phyloP scores from a whole-genome alignment of 441 rosid species.

The Mallotus repandus region DNA sequence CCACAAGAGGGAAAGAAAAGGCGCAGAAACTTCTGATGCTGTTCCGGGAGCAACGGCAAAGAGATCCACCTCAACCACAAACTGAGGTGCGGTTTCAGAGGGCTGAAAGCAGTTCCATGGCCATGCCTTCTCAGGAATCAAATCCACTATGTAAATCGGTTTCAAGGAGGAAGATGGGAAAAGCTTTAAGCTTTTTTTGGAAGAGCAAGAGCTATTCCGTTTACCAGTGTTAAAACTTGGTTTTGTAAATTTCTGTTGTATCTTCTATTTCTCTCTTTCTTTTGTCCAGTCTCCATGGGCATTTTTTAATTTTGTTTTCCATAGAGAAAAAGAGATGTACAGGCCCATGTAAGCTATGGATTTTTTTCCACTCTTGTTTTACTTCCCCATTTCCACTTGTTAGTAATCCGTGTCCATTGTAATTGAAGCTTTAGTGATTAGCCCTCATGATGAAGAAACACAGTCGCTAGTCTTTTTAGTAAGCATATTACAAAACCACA shows the following conservation, averaged over 20 bases:
- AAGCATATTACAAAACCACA: background rate
- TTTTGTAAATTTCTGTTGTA: slow-evolving; percentile 35
- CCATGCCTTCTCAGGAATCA: slow-evolving; percentile 44
- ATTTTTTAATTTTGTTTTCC: slow-evolving; percentile 20
- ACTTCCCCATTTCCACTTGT: slow-evolving; percentile 17
- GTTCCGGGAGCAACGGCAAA: slow-evolving; percentile 90
- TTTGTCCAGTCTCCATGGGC: slow-evolving; percentile 29
- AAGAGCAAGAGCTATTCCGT: slow-evolving; percentile 76
- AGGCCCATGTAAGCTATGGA: slow-evolving; percentile 46
- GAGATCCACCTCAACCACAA: slow-evolving; percentile 58
- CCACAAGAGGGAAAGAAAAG: slow-evolving; percentile 76
- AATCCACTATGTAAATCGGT: slow-evolving; percentile 65
- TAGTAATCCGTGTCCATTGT: slow-evolving; percentile 26
- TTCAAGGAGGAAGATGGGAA: slow-evolving; percentile 67
- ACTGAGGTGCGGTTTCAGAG: slow-evolving; percentile 28
- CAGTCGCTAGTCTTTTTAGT: background rate
- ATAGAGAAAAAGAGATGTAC: slow-evolving; percentile 53
- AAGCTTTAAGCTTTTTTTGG: slow-evolving; percentile 66
- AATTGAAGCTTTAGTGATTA: slow-evolving; percentile 19
- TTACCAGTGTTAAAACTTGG: slow-evolving; percentile 44
- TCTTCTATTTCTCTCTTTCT: slow-evolving; percentile 30
- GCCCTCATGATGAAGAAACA: background rate
- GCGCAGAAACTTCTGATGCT: slow-evolving; percentile 87
- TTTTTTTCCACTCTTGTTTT: slow-evolving; percentile 19
- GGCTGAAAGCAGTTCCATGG: slow-evolving; percentile 37